Evolutionary conservation across 495 filamentous ascomycete genomes (phyloP), one percentile per base, ranked within the genome.

Genomic region (Baudoinia panamericana): DNA sequence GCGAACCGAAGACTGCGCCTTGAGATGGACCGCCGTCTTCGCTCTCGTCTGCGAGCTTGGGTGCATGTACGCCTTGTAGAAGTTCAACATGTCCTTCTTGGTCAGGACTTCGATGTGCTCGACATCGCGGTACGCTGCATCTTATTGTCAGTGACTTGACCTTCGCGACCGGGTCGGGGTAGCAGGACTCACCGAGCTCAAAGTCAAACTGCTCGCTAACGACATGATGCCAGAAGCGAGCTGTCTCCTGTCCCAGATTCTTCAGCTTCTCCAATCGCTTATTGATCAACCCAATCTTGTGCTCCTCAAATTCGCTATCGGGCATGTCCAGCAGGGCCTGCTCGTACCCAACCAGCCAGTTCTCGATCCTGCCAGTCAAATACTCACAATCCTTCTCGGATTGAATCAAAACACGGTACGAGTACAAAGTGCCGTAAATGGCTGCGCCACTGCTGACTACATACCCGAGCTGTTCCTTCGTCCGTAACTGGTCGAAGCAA

Each of bases 391-490:
- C 76, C 49, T 78, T 77, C 65, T 99, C 90, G 53, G 83, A 92
- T 64, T 99, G 90, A 30, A 99, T 88, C 48, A 96, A 76, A 43
- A 99, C 78, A 9, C 87, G 72, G 56, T 86, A 93, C 6, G 82
- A 82, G 39, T 84, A 78, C 3, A 79, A 83, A 0, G 79, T 87
- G 31, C 73, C 58, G 25, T 70, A 73, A 40, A 76, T 67, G 30
- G 80, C 68, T 10, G 73, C 62, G 11, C 85, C 84, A 34, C 80
- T 88, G 64, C 82, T 93, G 1, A 99, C 90, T 31, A 96, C 78
- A 53, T 99, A 99, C 11, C 90, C 90, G 7, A 99, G 79, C 59
- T 99, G 90, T 58, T 99, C 90, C 58, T 95, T 95, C 30, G 90
- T 95, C 30, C 90, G 76, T 1, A 99, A 68, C 55, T 87, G 82